phyloP scores from a whole-genome alignment of 257 asterid genomes.

The Solanum gracilifrons region DNA sequence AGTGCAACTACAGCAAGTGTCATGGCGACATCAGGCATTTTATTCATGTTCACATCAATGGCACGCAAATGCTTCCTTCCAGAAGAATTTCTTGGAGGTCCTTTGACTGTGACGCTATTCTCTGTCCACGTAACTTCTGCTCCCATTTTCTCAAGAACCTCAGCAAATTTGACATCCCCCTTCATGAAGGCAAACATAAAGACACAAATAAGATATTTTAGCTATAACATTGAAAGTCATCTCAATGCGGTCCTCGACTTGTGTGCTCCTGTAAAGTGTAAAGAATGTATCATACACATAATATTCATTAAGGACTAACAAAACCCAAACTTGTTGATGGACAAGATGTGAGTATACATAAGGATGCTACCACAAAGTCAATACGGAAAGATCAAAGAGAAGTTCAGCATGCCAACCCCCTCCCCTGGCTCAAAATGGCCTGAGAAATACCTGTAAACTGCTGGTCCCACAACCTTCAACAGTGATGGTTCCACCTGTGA shows the following conservation, averaged over 20 bases:
- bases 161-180: constrained; percentile 92
- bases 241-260: not conserved
- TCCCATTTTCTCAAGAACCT: constrained; percentile 93
- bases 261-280: not conserved
- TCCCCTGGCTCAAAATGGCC: not conserved
- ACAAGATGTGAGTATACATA: not conserved
- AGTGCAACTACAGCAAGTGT: constrained; percentile 97
- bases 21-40: constrained; percentile 99
- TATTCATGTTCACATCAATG: constrained; percentile 89
- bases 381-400: not conserved
- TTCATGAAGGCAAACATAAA: constrained; percentile 8
- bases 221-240: not conserved
- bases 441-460: constrained; percentile 76
- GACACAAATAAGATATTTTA: not conserved
- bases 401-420: not conserved
- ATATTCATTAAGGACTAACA: not conserved
- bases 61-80: constrained; percentile 78
- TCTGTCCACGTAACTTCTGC: constrained; percentile 90
- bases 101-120: constrained; percentile 86
- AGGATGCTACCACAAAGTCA: not conserved
- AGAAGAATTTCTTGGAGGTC: constrained; percentile 48
- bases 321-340: not conserved
- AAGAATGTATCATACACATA: not conserved
- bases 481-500: constrained; percentile 45
- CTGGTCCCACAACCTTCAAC: constrained; percentile 97